Conservation (phyloP, 192 early-diverging fungal genomes). For the Coemansia sp. region DNA sequence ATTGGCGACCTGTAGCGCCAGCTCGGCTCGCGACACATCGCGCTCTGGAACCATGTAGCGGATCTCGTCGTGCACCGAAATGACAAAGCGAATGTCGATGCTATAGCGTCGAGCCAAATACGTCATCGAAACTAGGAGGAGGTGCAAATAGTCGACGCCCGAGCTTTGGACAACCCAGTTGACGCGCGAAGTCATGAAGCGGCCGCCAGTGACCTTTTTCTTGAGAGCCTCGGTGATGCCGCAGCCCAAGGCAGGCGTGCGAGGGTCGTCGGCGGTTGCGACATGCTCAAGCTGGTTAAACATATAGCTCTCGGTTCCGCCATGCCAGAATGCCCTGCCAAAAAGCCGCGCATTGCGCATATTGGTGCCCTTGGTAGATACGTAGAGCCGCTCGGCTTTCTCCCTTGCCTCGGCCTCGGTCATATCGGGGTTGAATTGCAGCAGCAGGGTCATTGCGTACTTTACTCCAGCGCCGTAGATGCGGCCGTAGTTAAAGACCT, state of each 20-base stretch:
- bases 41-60: conserved; percentile 84
- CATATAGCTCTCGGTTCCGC: conserved; percentile 93
- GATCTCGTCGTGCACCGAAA: conserved; percentile 95
- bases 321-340: conserved; percentile 73
- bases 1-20: conserved; percentile 91
- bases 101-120: conserved; percentile 78
- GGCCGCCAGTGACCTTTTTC: conserved; percentile 56
- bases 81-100: conserved; percentile 83
- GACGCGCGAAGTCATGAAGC: conserved; percentile 84
- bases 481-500: conserved; percentile 94
- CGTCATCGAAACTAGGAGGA: conserved; percentile 85
- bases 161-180: conserved; percentile 99
- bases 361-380: conserved; percentile 81
- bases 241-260: conserved; percentile 88
- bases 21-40: conserved; percentile 70
- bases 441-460: conserved; percentile 77
- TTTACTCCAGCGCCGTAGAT: conserved; percentile 95
- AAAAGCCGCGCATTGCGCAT: conserved; percentile 29
- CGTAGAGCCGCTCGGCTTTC: conserved; percentile 74
- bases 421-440: conserved; percentile 79
- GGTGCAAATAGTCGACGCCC: conserved; percentile 95
- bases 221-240: conserved; percentile 86
- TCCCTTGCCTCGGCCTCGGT: conserved; percentile 62
- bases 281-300: conserved; percentile 91
- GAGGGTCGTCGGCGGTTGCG: conserved; percentile 69